phyloP scores from a whole-genome alignment of 2,329 filamentous ascomycete genomes.

The Colletotrichum cereale region DNA sequence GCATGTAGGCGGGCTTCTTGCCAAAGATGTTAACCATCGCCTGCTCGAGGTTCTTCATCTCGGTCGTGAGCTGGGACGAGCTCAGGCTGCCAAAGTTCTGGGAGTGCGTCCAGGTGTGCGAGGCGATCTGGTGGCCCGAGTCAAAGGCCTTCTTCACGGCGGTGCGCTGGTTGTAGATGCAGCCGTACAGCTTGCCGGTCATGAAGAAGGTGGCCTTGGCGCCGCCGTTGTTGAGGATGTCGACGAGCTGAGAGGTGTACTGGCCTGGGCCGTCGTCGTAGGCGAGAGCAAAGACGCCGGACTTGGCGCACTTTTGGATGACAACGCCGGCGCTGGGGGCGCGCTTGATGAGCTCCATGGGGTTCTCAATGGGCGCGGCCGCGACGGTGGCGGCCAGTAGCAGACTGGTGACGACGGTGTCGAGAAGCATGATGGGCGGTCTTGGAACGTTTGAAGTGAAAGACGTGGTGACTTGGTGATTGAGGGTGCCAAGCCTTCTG shows the following conservation, averaged over 20 bases:
- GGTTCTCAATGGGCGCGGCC: constrained; percentile 50
- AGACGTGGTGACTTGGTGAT: too few relatives aligned
- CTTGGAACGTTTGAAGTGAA: not conserved
- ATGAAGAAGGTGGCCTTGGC: constrained; percentile 68
- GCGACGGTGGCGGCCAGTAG: constrained; percentile 46
- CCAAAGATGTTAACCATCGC: constrained; percentile 63
- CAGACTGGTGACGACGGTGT: constrained; percentile 44
- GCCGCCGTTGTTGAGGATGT: constrained; percentile 60
- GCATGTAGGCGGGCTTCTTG: constrained; percentile 63
- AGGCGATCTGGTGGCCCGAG: constrained; percentile 65
- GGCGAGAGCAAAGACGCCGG: constrained; percentile 62
- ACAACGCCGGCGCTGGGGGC: constrained; percentile 57
- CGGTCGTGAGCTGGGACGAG: constrained; percentile 54
- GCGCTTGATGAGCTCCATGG: constrained; percentile 56
- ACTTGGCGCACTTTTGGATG: constrained; percentile 58
- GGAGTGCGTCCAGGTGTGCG: constrained; percentile 66
- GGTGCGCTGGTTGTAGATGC: constrained; percentile 62
- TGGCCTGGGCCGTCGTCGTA: constrained; percentile 66
- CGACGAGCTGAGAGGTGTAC: constrained; percentile 63
- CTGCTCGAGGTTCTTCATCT: constrained; percentile 65
- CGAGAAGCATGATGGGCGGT: constrained; percentile 44
- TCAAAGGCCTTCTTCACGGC: constrained; percentile 67
- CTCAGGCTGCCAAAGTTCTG: constrained; percentile 56
- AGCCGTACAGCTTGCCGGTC: constrained; percentile 64
- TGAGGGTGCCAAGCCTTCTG: constrained; percentile 5